These are phyloP conservation scores for Colletotrichum endophyticum DNA, from an alignment of 2,329 filamentous ascomycete species.

Conservation along the genomic window DNA sequence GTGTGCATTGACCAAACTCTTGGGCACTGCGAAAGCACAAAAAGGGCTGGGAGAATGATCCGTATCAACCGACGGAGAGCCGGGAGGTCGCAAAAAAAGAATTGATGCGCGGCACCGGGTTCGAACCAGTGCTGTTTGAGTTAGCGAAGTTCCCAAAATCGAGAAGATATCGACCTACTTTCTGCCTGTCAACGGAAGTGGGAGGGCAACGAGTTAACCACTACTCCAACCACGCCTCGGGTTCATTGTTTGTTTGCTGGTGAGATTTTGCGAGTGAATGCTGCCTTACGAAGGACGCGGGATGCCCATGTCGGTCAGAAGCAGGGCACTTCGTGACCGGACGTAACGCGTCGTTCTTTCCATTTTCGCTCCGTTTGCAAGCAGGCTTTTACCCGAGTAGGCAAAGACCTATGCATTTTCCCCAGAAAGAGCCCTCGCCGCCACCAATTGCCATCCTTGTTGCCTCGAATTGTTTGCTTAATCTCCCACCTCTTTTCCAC, in stretches of 20 bases:
- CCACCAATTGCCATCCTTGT: background rate
- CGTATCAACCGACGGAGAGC: background rate
- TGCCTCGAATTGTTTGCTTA: background rate
- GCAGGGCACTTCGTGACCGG: background rate
- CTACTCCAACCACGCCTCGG: slow-evolving; percentile 12
- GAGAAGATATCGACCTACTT: slow-evolving; percentile 4
- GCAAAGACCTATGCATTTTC: background rate
- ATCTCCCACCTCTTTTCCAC: background rate
- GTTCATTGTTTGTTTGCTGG: background rate
- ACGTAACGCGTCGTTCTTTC: background rate
- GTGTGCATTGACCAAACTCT: background rate
- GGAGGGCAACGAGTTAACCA: slow-evolving; percentile 21
- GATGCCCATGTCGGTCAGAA: background rate
- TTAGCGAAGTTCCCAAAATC: background rate
- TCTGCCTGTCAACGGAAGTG: background rate
- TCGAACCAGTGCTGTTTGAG: slow-evolving; percentile 10
- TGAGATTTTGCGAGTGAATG: background rate
- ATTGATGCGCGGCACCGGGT: slow-evolving; percentile 13
- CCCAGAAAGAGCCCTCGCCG: background rate
- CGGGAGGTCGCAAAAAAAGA: background rate
- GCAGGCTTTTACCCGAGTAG: background rate
- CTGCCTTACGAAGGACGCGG: background rate
- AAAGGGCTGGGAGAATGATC: background rate
- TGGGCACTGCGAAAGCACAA: background rate
- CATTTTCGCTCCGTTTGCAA: background rate